phyloP scores from a whole-genome alignment of 768 basidiomycete genomes.

The Panellus pusillus region DNA sequence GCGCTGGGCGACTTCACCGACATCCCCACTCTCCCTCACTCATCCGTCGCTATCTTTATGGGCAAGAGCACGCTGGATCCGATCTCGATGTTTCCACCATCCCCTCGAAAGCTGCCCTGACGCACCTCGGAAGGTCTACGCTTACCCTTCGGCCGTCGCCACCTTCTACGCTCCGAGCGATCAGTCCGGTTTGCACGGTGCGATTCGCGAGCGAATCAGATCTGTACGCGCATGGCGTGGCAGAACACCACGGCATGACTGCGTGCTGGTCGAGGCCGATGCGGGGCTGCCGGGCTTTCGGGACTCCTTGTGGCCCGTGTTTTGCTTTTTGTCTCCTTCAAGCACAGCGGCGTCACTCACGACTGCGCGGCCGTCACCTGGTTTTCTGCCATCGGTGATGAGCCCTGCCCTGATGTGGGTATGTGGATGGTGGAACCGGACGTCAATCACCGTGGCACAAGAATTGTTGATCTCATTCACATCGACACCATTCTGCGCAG shows the following conservation, averaged over 20 bases:
- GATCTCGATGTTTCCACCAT: conserved; percentile 7
- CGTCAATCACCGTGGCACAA: conserved; percentile 7
- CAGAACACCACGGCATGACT: conserved; percentile 30
- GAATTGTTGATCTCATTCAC: conserved; percentile 9
- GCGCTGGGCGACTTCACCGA: conserved; percentile 13
- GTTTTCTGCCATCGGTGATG: conserved; percentile 23
- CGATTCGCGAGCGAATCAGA: conserved; percentile 31
- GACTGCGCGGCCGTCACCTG: conserved; percentile 30
- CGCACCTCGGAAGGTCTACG: conserved; percentile 18
- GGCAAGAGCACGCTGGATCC: neutral
- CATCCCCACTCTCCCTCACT: conserved; percentile 25
- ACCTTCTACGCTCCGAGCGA: conserved; percentile 38
- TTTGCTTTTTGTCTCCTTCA: conserved; percentile 28
- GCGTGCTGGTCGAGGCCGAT: conserved; percentile 25
- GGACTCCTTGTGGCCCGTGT: conserved; percentile 27
- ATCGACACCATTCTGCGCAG: conserved; percentile 18
- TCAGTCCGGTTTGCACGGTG: conserved; percentile 28
- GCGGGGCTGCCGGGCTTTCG: conserved; percentile 21
- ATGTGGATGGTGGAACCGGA: conserved; percentile 32
- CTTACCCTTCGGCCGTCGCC: conserved; percentile 32
- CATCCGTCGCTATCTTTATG: neutral
- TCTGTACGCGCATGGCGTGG: conserved; percentile 30
- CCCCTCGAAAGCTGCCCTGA: conserved; percentile 21
- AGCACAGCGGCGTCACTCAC: conserved; percentile 18
- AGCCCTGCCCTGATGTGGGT: conserved; percentile 25